phyloP scores from a whole-genome alignment of 169 alveolate species.

The Eimeria sp. region DNA sequence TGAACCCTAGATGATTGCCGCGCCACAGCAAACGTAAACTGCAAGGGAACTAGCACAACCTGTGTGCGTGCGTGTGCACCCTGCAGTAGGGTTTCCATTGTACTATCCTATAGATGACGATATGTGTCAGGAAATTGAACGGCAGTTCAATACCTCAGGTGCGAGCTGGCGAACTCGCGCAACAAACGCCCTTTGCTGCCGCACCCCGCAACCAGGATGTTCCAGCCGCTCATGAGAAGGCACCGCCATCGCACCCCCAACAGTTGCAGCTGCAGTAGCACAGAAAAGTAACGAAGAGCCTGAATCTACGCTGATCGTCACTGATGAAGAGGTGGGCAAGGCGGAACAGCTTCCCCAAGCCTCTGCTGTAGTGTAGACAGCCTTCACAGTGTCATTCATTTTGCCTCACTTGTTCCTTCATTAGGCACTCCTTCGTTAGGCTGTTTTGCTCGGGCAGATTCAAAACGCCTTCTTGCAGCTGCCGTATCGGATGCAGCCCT shows the following conservation, averaged over 20 bases:
- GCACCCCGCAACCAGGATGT: conserved; percentile 74
- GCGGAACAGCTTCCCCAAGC: neutral
- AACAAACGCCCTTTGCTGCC: conserved; percentile 77
- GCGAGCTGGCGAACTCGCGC: conserved; percentile 43
- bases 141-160: conserved; percentile 6
- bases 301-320: neutral
- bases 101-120: neutral
- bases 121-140: neutral
- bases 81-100: neutral
- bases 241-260: conserved; percentile 73
- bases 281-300: neutral
- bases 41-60: neutral
- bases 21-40: neutral
- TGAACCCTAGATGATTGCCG: neutral
- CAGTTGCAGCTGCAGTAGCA: conserved; percentile 48
- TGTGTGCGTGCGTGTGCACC: neutral
- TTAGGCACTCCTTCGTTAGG: neutral
- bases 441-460: conserved; percentile 46
- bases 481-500: conserved; percentile 52
- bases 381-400: neutral
- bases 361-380: neutral
- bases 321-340: neutral
- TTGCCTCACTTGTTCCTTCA: conserved; percentile 58
- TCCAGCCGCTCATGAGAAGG: conserved; percentile 68
- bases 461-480: conserved; percentile 59